These are phyloP conservation scores for Achaetomium macrosporum DNA, from an alignment of 2,329 filamentous ascomycete genomes.

Conservation along the genomic window DNA sequence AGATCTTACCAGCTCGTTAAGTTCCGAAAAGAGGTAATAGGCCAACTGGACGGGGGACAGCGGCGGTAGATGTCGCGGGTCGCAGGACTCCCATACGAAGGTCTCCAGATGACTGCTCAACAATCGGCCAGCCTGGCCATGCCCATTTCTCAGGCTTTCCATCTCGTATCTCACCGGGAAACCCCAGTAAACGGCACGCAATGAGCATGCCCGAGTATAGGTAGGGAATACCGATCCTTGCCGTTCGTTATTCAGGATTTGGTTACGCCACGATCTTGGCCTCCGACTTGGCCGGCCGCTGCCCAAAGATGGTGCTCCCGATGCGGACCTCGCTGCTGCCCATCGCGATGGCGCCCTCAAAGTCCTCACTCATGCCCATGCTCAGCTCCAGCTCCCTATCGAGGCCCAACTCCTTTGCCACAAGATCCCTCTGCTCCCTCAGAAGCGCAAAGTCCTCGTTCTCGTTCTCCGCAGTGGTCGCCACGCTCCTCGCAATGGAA, in stretches of 20 bases:
- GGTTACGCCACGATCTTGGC: conserved; percentile 56
- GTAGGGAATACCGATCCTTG: background rate
- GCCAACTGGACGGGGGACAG: too few species aligned
- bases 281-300: conserved; percentile 71
- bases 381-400: conserved; percentile 70
- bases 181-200: too few species aligned
- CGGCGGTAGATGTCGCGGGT: too few species aligned
- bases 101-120: too few species aligned
- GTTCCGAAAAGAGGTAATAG: too few species aligned
- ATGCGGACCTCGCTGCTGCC: conserved; percentile 88
- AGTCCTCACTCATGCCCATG: conserved; percentile 99
- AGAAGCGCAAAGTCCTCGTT: conserved; percentile 84
- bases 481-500: conserved; percentile 78
- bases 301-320: conserved; percentile 90
- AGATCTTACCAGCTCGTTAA: too few species aligned
- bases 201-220: too few species aligned
- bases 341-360: conserved; percentile 75
- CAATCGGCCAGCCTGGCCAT: too few species aligned
- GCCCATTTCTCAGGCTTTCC: too few species aligned
- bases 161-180: too few species aligned
- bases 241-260: background rate
- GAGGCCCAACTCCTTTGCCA: conserved; percentile 56
- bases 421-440: conserved; percentile 62
- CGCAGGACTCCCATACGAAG: too few species aligned
- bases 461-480: conserved; percentile 66